Conservation (phyloP, 441 rosid genomes). For the Pelargonium fulgidum region DNA sequence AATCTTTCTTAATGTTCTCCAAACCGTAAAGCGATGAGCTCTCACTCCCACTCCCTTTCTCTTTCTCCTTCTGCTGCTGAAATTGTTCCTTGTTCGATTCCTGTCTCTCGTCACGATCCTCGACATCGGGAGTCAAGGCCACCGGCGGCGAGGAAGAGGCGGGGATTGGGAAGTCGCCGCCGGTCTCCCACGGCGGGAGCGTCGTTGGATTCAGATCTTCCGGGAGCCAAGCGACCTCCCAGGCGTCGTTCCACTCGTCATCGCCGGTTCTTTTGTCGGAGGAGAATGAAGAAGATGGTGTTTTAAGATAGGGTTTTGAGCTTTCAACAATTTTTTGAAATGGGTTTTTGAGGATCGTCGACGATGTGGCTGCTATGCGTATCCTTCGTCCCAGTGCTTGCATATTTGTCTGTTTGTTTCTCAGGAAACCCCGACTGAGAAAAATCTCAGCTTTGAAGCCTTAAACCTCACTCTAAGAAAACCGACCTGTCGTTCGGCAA, state of each 20-base stretch:
- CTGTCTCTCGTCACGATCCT: conserved; percentile 75
- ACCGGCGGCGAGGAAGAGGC: conserved; percentile 18
- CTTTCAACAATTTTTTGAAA: not conserved
- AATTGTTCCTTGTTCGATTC: conserved; percentile 23
- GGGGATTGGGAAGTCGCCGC: conserved; percentile 46
- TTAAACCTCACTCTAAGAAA: not conserved
- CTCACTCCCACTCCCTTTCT: conserved; percentile 20
- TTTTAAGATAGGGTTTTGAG: conserved; percentile 31
- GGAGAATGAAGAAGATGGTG: conserved; percentile 15
- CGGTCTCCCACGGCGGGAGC: conserved; percentile 72
- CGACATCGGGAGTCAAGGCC: conserved; percentile 32
- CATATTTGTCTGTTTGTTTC: not conserved
- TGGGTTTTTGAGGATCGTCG: not conserved
- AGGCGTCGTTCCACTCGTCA: conserved; percentile 84
- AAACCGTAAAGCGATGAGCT: conserved; percentile 49
- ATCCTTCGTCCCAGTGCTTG: not conserved
- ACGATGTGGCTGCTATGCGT: not conserved
- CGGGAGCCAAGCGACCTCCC: conserved; percentile 93
- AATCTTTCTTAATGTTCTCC: conserved; percentile 79
- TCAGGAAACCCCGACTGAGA: not conserved
- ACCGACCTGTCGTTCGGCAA: not conserved
- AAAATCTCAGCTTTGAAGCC: not conserved
- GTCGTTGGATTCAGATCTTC: conserved; percentile 51
- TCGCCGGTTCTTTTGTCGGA: conserved; percentile 32
- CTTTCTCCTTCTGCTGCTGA: conserved; percentile 19